A percentile compares a stretch with the other conserved stretches of the same genome.
Evolutionary conservation across 164 flowering plant species (phyloP).

Genomic region (Vitis rupestris): DNA sequence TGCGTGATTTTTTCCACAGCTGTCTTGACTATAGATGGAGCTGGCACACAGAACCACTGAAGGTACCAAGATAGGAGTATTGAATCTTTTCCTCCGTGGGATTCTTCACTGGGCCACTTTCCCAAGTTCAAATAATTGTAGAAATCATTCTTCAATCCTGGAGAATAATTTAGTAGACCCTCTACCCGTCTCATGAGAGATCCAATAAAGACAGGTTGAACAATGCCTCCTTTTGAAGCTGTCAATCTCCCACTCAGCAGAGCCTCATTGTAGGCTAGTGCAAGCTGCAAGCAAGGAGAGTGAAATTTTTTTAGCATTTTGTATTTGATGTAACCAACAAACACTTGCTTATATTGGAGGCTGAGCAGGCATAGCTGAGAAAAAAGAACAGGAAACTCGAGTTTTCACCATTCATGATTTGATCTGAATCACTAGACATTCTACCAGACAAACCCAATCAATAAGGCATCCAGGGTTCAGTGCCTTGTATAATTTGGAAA

Average conservation of each 20-base stretch:
- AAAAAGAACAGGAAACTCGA: too few relatives aligned
- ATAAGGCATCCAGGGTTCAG: too few relatives aligned
- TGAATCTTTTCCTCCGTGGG: conserved; percentile 18
- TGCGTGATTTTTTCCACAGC: conserved; percentile 50
- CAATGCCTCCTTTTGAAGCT: conserved; percentile 53
- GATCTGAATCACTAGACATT: too few relatives aligned
- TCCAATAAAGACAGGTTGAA: conserved; percentile 73
- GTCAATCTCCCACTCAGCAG: conserved; percentile 58
- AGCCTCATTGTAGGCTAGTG: conserved; percentile 75
- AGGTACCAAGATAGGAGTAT: conserved; percentile 75
- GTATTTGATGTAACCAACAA: background rate
- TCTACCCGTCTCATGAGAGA: conserved; percentile 73
- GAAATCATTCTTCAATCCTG: conserved; percentile 32
- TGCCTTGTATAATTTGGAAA: too few relatives aligned
- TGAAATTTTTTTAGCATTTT: background rate
- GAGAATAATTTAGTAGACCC: conserved; percentile 46
- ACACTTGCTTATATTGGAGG: background rate
- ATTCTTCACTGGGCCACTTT: conserved; percentile 54
- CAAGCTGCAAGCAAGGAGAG: conserved; percentile 52
- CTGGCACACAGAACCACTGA: conserved; percentile 77
- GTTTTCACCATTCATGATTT: too few relatives aligned
- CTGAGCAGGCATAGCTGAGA: too few relatives aligned
- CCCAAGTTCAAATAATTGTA: conserved; percentile 47
- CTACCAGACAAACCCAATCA: too few relatives aligned
- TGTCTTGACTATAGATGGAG: conserved; percentile 40